Conservation (phyloP, 352 stramenopile genomes). For the Globisporangium cederbergense region DNA sequence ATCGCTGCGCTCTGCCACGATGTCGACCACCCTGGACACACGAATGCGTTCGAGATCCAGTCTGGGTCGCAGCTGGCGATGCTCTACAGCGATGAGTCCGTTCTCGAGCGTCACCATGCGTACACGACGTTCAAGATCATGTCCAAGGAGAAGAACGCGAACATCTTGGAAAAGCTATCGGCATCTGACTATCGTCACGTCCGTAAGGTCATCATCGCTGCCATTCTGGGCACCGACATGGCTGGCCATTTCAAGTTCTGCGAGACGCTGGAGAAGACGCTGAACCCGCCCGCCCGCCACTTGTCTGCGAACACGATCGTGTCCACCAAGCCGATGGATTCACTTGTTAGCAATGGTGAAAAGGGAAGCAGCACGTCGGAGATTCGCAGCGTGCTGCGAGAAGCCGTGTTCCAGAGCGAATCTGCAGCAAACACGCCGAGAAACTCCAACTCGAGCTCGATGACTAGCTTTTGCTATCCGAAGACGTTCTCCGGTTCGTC, state of each 20-base stretch:
- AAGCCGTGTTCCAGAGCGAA: slow-evolving; percentile 63
- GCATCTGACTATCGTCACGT: slow-evolving; percentile 69
- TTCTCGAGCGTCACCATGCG: slow-evolving; percentile 88
- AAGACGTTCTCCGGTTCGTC: slow-evolving; percentile 14
- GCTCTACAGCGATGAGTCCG: slow-evolving; percentile 86
- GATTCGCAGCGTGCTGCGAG: slow-evolving; percentile 48
- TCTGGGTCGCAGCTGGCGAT: slow-evolving; percentile 75
- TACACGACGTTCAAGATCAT: slow-evolving; percentile 86
- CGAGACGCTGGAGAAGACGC: slow-evolving; percentile 67
- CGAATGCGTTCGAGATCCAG: slow-evolving; percentile 87
- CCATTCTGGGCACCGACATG: slow-evolving; percentile 90
- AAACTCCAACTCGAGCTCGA: slow-evolving; percentile 8
- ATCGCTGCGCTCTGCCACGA: slow-evolving; percentile 89
- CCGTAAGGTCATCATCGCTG: slow-evolving; percentile 86
- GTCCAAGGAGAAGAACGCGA: slow-evolving; percentile 77
- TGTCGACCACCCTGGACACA: slow-evolving; percentile 89
- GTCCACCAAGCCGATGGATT: slow-evolving; percentile 15
- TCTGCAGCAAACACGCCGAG: slow-evolving; percentile 31
- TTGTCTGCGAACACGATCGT: slow-evolving; percentile 40
- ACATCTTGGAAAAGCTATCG: slow-evolving; percentile 82
- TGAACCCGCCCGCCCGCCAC: slow-evolving; percentile 54
- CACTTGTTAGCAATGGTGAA: neutral
- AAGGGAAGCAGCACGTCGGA: slow-evolving; percentile 16
- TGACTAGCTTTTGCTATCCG: slow-evolving; percentile 5
- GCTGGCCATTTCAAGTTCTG: slow-evolving; percentile 87